Conservation (phyloP, 306 rosid genomes). For the Trifolium pratense region DNA sequence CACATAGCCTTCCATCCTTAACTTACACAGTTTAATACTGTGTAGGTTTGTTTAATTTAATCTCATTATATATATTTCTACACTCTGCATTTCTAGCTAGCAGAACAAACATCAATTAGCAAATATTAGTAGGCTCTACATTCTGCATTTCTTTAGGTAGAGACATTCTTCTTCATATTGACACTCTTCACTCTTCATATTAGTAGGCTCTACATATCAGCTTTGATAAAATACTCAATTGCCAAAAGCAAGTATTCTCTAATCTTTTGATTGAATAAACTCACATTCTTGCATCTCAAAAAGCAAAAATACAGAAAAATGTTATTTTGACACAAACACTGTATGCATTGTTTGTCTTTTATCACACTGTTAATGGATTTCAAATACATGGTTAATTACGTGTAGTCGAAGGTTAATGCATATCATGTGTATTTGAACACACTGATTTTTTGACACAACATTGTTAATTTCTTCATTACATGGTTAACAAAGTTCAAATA, state of each 20-base stretch:
- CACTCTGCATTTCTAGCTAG: too few relatives aligned
- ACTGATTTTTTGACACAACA: background rate
- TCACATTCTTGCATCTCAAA: background rate
- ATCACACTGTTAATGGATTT: too few relatives aligned
- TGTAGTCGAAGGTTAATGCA: background rate
- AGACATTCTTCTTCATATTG: background rate
- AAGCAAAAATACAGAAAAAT: background rate
- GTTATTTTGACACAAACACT: background rate
- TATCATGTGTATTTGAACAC: background rate
- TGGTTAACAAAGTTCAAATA: background rate
- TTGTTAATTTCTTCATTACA: background rate
- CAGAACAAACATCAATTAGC: background rate
- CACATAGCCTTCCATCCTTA: too few relatives aligned
- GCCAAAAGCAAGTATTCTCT: too few relatives aligned
- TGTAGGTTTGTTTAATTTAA: too few relatives aligned
- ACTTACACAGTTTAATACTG: too few relatives aligned
- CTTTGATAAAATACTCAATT: background rate
- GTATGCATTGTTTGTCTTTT: too few relatives aligned
- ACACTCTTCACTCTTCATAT: background rate
- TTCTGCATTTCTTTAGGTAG: background rate
- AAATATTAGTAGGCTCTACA: background rate
- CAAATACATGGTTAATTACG: background rate
- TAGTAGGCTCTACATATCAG: background rate
- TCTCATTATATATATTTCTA: too few relatives aligned
- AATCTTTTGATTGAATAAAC: background rate